Conservation (phyloP, 176 grass and related monocot genomes). For the Paspalum notatum region DNA sequence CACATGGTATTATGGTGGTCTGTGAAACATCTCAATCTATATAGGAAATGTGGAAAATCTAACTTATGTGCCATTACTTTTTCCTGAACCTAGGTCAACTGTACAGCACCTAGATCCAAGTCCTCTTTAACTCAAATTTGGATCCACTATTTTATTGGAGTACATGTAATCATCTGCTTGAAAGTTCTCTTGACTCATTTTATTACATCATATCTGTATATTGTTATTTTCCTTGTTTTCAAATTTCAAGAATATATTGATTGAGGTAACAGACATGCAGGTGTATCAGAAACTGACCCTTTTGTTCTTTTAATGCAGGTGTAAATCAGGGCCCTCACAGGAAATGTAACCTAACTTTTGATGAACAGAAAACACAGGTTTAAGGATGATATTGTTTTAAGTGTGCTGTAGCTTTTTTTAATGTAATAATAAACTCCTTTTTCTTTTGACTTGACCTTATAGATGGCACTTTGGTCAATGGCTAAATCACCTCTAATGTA, state of each 20-base stretch:
- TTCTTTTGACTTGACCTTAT: constrained; percentile 21
- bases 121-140: not conserved
- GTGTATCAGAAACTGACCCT: not conserved
- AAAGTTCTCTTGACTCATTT: constrained; percentile 16
- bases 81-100: not conserved
- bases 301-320: constrained; percentile 47
- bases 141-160: not conserved
- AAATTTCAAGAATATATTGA: not conserved
- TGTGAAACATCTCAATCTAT: constrained; percentile 12
- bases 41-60: not conserved
- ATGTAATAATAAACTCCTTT: constrained; percentile 7
- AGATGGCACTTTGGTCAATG: constrained; percentile 96
- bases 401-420: constrained; percentile 9
- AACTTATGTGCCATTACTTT: constrained; percentile 1
- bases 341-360: constrained; percentile 74
- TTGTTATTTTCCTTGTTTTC: not conserved
- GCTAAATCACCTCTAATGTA: constrained; percentile 89
- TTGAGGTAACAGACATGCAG: not conserved
- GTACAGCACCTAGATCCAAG: too few relatives aligned
- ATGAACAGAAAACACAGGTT: constrained; percentile 95
- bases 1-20: not conserved
- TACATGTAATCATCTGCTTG: constrained; percentile 12
- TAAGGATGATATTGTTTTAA: constrained; percentile 20
- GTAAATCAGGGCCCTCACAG: constrained; percentile 71
- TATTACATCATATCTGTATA: not conserved